These are phyloP conservation scores for Alternaria sp. DNA, from an alignment of 2,329 filamentous ascomycete genomes.

Conservation along the genomic window DNA sequence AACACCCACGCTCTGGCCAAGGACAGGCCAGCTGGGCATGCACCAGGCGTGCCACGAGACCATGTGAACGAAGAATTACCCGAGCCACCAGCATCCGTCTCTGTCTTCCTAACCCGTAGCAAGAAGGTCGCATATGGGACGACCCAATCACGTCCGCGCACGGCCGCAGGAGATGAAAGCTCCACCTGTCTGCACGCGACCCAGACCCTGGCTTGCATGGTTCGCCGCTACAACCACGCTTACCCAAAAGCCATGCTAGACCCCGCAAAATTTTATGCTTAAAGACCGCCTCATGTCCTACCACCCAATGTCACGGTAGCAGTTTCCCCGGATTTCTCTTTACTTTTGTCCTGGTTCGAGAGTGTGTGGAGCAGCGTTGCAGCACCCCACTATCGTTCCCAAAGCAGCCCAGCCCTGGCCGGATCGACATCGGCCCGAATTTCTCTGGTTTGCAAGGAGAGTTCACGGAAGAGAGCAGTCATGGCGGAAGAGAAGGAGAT, in stretches of 20 bases:
- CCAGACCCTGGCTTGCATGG: slow-evolving; percentile 21
- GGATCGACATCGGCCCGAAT: slow-evolving; percentile 5
- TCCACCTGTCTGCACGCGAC: slow-evolving; percentile 29
- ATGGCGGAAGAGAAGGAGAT: slow-evolving; percentile 34
- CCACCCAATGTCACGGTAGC: slow-evolving; percentile 18
- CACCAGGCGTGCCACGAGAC: slow-evolving; percentile 2
- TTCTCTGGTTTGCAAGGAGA: background rate
- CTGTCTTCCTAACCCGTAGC: slow-evolving; percentile 8
- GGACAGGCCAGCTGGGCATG: background rate
- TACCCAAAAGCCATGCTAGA: slow-evolving; percentile 10
- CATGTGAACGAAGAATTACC: background rate
- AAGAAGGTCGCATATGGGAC: slow-evolving; percentile 17
- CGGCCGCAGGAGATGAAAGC: slow-evolving; percentile 10
- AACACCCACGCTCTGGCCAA: slow-evolving; percentile 4
- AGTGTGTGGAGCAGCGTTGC: slow-evolving; percentile 5
- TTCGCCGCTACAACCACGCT: slow-evolving; percentile 12
- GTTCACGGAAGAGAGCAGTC: background rate
- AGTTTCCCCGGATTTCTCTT: slow-evolving; percentile 20
- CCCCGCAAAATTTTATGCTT: slow-evolving; percentile 34
- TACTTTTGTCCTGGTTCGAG: slow-evolving; percentile 5
- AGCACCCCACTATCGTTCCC: slow-evolving; percentile 3
- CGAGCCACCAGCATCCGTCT: background rate
- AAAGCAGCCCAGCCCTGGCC: background rate
- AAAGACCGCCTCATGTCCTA: slow-evolving; percentile 23
- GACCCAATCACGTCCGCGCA: slow-evolving; percentile 17